Evolutionary conservation across 257 asterid genomes (phyloP).

Genomic region (Linaria vulgaris): DNA sequence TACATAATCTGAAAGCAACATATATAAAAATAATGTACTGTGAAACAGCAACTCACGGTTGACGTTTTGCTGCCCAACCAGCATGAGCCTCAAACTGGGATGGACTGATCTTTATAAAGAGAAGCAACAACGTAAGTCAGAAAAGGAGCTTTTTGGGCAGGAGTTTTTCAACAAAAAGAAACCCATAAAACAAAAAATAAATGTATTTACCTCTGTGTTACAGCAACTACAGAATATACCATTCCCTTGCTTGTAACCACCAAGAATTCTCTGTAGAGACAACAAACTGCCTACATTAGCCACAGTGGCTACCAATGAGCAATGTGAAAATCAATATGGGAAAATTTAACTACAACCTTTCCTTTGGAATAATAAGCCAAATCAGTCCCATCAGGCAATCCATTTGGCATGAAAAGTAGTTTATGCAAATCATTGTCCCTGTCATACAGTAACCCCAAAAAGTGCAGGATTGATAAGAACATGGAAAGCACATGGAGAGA

Average conservation of each 20-base stretch:
- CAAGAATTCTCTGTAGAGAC: conserved; percentile 69
- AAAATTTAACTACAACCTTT: conserved; percentile 59
- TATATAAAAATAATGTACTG: neutral
- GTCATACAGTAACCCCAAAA: conserved; percentile 21
- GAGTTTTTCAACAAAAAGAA: conserved; percentile 3
- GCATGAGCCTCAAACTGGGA: conserved; percentile 98
- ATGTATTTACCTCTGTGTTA: conserved; percentile 58
- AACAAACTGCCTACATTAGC: conserved; percentile 18
- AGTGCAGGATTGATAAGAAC: conserved; percentile 16
- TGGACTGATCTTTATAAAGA: conserved; percentile 80
- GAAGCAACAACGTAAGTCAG: conserved; percentile 21
- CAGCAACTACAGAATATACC: conserved; percentile 95
- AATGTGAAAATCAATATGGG: conserved; percentile 17
- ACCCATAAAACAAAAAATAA: conserved; percentile 14
- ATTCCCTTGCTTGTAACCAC: conserved; percentile 92
- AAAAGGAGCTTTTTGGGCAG: conserved; percentile 19
- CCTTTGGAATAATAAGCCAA: conserved; percentile 95
- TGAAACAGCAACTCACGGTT: conserved; percentile 72
- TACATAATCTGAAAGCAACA: conserved; percentile 16
- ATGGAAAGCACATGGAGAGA: neutral
- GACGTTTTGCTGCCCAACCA: conserved; percentile 98
- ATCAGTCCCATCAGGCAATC: conserved; percentile 97
- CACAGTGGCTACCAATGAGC: conserved; percentile 13
- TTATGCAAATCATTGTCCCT: conserved; percentile 98
- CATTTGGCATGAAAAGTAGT: conserved; percentile 90